Evolutionary conservation across 2,329 filamentous ascomycete species (phyloP).

Genomic region (Fusarium sp.): DNA sequence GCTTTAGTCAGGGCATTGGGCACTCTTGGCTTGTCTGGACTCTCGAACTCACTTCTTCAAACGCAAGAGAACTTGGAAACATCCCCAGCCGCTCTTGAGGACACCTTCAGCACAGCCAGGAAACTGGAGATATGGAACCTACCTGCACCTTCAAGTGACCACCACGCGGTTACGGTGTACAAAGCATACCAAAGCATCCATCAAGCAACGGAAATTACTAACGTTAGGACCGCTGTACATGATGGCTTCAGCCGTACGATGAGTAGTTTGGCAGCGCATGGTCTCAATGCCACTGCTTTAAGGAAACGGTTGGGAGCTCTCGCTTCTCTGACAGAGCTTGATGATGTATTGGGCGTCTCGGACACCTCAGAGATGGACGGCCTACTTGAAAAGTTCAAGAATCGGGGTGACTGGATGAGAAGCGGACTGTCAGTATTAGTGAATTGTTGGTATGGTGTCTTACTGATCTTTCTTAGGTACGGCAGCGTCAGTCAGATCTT

Average conservation of each 20-base stretch:
- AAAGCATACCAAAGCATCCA: slow-evolving; percentile 85
- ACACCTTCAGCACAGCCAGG: slow-evolving; percentile 83
- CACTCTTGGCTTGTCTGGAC: slow-evolving; percentile 84
- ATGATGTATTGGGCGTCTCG: slow-evolving; percentile 78
- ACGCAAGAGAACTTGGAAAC: slow-evolving; percentile 73
- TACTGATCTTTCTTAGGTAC: slow-evolving; percentile 65
- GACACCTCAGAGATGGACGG: slow-evolving; percentile 72
- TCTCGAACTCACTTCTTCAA: slow-evolving; percentile 85
- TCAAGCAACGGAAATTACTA: slow-evolving; percentile 70
- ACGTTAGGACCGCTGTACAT: slow-evolving; percentile 72
- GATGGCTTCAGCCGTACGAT: slow-evolving; percentile 74
- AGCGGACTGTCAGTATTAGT: slow-evolving; percentile 76
- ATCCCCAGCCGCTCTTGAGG: slow-evolving; percentile 74
- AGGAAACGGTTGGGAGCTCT: slow-evolving; percentile 72
- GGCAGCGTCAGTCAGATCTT: slow-evolving; percentile 85
- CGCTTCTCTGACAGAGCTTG: slow-evolving; percentile 84
- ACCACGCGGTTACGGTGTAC: slow-evolving; percentile 80
- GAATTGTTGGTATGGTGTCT: not conserved
- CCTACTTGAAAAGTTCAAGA: slow-evolving; percentile 74
- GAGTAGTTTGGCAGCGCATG: slow-evolving; percentile 65
- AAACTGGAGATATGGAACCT: slow-evolving; percentile 94
- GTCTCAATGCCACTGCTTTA: slow-evolving; percentile 66
- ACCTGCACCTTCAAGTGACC: slow-evolving; percentile 76
- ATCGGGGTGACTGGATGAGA: slow-evolving; percentile 83
- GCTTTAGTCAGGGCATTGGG: slow-evolving; percentile 84